Evolutionary conservation across 1,284 basidiomycete genomes (phyloP).

Genomic region (Apiotrichum brassicae): DNA sequence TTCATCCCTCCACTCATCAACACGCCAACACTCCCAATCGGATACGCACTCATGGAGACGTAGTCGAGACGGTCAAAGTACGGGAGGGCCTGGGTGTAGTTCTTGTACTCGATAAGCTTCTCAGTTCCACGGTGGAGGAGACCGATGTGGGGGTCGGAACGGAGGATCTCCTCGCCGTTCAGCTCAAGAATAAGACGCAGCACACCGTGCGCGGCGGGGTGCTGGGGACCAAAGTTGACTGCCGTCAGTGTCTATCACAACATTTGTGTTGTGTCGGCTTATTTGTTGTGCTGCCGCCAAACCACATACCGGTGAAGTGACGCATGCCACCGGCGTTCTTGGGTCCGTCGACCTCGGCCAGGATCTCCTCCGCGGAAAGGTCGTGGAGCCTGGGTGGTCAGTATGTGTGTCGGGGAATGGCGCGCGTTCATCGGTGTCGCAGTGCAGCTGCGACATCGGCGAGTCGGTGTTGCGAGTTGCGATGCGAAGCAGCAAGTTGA

Average conservation of each 20-base stretch:
- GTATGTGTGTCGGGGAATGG: neutral
- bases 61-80: conserved; percentile 99
- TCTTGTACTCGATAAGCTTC: conserved; percentile 99
- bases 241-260: neutral
- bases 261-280: too few relatives aligned
- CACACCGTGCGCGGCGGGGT: conserved; percentile 98
- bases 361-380: conserved; percentile 66
- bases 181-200: conserved; percentile 94
- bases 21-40: too few relatives aligned
- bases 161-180: conserved; percentile 91
- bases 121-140: conserved; percentile 96
- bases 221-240: conserved; percentile 96
- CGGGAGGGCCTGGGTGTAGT: conserved; percentile 94
- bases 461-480: too few relatives aligned
- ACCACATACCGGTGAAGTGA: conserved; percentile 76
- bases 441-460: too few relatives aligned
- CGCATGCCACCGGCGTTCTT: conserved; percentile 65
- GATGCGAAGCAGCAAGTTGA: too few relatives aligned
- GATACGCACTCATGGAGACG: conserved; percentile 88
- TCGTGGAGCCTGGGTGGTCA: conserved; percentile 55
- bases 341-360: conserved; percentile 64
- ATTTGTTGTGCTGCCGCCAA: too few relatives aligned
- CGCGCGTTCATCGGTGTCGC: too few relatives aligned
- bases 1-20: neutral
- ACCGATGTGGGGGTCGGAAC: conserved; percentile 89